phyloP scores from a whole-genome alignment of 805 yeast genomes.

The Candida berthetii region DNA sequence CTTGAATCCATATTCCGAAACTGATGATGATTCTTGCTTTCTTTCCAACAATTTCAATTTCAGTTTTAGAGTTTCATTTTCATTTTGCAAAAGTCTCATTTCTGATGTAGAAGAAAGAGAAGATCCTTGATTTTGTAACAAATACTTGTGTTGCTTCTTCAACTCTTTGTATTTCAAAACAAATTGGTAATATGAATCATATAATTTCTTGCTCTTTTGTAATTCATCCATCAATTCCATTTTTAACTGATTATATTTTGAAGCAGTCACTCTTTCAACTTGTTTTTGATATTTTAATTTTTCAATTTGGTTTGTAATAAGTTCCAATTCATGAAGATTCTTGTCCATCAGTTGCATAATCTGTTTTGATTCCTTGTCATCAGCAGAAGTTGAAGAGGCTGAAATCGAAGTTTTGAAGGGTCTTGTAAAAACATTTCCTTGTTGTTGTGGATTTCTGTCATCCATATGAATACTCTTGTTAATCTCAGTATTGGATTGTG shows the following conservation, averaged over 20 bases:
- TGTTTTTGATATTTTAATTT: constrained; percentile 7
- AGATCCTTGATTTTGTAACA: not conserved
- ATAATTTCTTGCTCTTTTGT: constrained; percentile 24
- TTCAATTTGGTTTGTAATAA: constrained; percentile 16
- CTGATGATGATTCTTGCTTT: not conserved
- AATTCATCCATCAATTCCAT: constrained; percentile 26
- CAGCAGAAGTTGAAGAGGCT: not conserved
- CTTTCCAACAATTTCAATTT: constrained; percentile 8
- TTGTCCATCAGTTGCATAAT: constrained; percentile 18
- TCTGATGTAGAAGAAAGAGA: not conserved
- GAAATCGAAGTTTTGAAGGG: not conserved
- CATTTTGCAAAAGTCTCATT: constrained; percentile 7
- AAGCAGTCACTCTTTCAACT: constrained; percentile 6
- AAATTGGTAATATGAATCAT: constrained; percentile 27
- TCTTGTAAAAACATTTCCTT: not conserved
- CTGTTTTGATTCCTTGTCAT: constrained; percentile 1
- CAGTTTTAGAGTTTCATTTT: constrained; percentile 7
- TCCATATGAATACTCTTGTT: constrained; percentile 5
- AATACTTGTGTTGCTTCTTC: constrained; percentile 4
- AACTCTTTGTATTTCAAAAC: constrained; percentile 24
- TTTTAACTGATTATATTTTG: constrained; percentile 20
- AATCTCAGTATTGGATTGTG: constrained; percentile 11
- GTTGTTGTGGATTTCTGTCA: not conserved
- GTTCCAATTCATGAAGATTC: constrained; percentile 18
- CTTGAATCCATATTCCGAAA: not conserved